Conservation (phyloP, 2,329 filamentous ascomycete species). For the Emmonsia crescens region DNA sequence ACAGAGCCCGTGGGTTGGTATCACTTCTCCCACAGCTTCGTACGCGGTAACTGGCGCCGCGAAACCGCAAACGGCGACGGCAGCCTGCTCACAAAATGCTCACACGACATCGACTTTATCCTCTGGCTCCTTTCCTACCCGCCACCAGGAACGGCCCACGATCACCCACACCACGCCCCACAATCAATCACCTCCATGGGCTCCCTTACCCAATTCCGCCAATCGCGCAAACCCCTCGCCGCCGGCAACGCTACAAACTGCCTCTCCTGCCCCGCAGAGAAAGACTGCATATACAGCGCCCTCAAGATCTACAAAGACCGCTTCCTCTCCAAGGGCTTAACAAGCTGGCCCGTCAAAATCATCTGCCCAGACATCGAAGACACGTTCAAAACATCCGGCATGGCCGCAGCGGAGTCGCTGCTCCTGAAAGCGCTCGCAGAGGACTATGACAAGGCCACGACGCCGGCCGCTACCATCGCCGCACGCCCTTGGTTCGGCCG, state of each 20-base stretch:
- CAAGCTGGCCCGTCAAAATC: constrained; percentile 73
- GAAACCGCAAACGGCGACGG: constrained; percentile 60
- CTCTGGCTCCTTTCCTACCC: constrained; percentile 84
- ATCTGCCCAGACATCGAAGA: constrained; percentile 91
- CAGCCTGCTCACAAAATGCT: constrained; percentile 85
- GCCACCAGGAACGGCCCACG: constrained; percentile 32
- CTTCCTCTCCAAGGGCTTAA: constrained; percentile 56
- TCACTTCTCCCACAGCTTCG: constrained; percentile 88
- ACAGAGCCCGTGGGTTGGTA: constrained; percentile 93
- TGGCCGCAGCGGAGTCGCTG: constrained; percentile 40
- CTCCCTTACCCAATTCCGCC: constrained; percentile 65
- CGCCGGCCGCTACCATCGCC: constrained; percentile 43
- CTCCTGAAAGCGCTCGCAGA: constrained; percentile 41
- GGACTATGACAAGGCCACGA: constrained; percentile 45
- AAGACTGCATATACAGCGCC: constrained; percentile 73
- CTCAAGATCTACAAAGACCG: constrained; percentile 68
- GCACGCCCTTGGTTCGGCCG: constrained; percentile 65
- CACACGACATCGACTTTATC: constrained; percentile 88
- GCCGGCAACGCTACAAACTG: constrained; percentile 81
- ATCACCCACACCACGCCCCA: constrained; percentile 56
- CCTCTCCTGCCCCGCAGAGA: constrained; percentile 63
- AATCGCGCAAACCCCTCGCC: constrained; percentile 59
- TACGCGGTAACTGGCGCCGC: constrained; percentile 86
- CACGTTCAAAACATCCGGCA: constrained; percentile 40
- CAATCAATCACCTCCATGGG: constrained; percentile 65